phyloP scores from a whole-genome alignment of 352 stramenopile genomes.

The Pythium utonaiense region DNA sequence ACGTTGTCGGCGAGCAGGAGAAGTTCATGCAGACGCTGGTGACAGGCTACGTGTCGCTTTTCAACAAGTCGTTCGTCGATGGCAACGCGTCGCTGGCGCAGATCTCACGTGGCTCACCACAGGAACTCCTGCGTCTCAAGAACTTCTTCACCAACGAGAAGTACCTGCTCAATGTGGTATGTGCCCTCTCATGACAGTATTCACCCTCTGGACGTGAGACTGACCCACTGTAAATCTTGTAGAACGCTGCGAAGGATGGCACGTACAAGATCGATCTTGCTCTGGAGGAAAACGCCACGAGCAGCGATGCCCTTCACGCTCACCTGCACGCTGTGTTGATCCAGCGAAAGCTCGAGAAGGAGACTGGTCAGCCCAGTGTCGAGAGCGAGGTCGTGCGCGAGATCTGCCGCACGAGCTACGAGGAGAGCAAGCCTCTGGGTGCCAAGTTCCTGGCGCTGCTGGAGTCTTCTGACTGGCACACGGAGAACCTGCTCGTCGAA shows the following conservation, averaged over 20 bases:
- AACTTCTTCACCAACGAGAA: slow-evolving; percentile 42
- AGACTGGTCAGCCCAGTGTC: neutral
- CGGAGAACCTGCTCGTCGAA: slow-evolving; percentile 60
- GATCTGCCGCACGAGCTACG: slow-evolving; percentile 31
- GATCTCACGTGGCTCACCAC: slow-evolving; percentile 33
- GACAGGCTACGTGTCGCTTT: slow-evolving; percentile 49
- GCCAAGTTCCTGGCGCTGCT: slow-evolving; percentile 37
- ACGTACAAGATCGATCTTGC: slow-evolving; percentile 43
- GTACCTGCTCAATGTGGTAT: slow-evolving; percentile 57
- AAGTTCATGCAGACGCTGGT: slow-evolving; percentile 56
- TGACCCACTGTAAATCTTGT: too few relatives aligned
- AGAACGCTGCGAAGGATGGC: slow-evolving; percentile 8
- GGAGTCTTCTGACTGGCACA: slow-evolving; percentile 48
- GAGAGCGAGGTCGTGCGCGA: slow-evolving; percentile 5
- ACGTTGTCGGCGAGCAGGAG: slow-evolving; percentile 41
- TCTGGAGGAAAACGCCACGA: slow-evolving; percentile 43
- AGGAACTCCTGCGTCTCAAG: slow-evolving; percentile 39
- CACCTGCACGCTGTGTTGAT: slow-evolving; percentile 58
- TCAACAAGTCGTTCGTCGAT: slow-evolving; percentile 40
- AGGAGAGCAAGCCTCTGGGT: slow-evolving; percentile 26
- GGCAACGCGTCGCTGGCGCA: slow-evolving; percentile 44
- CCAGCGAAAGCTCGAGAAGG: slow-evolving; percentile 36
- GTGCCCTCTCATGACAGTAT: slow-evolving; percentile 1
- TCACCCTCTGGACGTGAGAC: too few relatives aligned
- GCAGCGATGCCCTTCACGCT: slow-evolving; percentile 34